These are phyloP conservation scores for Teratosphaeria epicoccoides DNA, from an alignment of 2,329 filamentous ascomycete species.

Conservation along the genomic window DNA sequence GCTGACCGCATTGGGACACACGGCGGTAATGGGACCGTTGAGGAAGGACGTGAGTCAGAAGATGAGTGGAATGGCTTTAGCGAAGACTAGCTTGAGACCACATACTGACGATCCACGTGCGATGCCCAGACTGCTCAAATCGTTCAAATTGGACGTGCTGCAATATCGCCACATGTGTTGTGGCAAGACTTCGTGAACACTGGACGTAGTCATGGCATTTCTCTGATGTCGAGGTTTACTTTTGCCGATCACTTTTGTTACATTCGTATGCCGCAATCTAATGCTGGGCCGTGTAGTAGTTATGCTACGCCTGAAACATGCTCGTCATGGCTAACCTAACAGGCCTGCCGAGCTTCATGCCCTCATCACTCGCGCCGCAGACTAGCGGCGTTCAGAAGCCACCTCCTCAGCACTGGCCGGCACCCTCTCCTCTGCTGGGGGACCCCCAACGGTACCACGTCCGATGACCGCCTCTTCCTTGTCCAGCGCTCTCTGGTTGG, in stretches of 20 bases:
- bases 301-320: neutral
- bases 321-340: neutral
- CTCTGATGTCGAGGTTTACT: too few species aligned
- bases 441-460: constrained; percentile 23
- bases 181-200: too few species aligned
- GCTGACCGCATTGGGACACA: constrained; percentile 20
- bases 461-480: constrained; percentile 26
- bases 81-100: constrained; percentile 15
- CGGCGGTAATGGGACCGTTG: neutral
- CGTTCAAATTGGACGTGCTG: too few species aligned
- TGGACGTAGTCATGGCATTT: too few species aligned
- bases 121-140: too few species aligned
- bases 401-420: constrained; percentile 23
- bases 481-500: constrained; percentile 29
- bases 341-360: neutral
- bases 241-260: neutral
- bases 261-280: neutral
- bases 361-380: too few species aligned
- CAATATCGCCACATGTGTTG: constrained; percentile 1
- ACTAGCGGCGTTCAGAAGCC: neutral
- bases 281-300: neutral
- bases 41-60: constrained; percentile 8
- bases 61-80: constrained; percentile 37
- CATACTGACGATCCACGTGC: too few species aligned
- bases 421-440: constrained; percentile 26